Base-by-base conservation (phyloP, 192 early-diverging fungal genomes). In the Mortierella antarctica region DNA sequence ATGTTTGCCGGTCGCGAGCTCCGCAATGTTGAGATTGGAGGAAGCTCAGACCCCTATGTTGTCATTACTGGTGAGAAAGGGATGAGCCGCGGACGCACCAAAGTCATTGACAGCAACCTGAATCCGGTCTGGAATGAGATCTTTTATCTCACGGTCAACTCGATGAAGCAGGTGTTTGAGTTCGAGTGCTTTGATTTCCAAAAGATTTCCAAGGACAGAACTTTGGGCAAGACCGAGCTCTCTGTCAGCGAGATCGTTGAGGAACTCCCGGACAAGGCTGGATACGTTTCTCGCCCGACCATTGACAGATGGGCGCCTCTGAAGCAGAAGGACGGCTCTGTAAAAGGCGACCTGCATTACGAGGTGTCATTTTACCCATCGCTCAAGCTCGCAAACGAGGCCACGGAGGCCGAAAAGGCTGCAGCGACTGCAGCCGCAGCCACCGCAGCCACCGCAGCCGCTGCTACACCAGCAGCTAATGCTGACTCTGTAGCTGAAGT, bases 111-210 rank as follows among this genome's bases (percentile, higher is more conserved):
- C 39, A 92, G 95, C 70, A 91, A 92, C 18, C 74, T 97, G 62
- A 90, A 96, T 61, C 98, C 98, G 2, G 89, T 91, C 41, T 99
- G 97, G 96, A 92, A 97, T 82, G 96, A 97, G 85, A 90, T 90
- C 31, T 89, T 94, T 45, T 96, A 95, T 70, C 87, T 95, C 14
- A 92, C 95, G n/a, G 87, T 93, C 59, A 95, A 93, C 70, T 90
- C 93, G 8, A 79, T 91, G 21, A 86, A 86, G 64, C 94, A 99
- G 68, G 70, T 85, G 21, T 72, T 99, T 47, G 83, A 86, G 12
- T 84, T 98, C 21, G 93, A 95, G 60, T 85, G 93, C 46, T 94
- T 91, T 84, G 98, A 99, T 74, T 97, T 83, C 85, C 97, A 98
- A 80, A 91, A 94, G 56, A 79, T 96, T 5, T 85, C 89, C 57